Evolutionary conservation across 805 yeast genomes (phyloP), one percentile per base, ranked within the genome.

Genomic region (Lipomyces kockii): DNA sequence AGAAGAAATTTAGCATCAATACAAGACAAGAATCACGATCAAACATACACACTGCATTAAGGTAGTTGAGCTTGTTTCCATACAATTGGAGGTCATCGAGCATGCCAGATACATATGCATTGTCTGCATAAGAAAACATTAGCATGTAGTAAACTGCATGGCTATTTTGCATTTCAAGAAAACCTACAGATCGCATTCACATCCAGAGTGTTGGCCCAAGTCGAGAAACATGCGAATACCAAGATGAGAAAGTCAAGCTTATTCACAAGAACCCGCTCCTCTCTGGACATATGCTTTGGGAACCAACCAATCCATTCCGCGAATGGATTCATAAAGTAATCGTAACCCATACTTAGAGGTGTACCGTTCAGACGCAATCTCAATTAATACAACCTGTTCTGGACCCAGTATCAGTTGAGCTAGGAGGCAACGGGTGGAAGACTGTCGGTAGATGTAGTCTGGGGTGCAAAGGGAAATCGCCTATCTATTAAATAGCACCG

Each of bases 101-200:
- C 74, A 83, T 73, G 0, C 84, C 83, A 53, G 80, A 76, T 53
- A 81, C 82, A 68, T 81, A 83, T 12, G 84, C 85, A 63, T 82
- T 82, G 60, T 78, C 67, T 64, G 25, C 55, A 52, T 53, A 29
- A 9, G 22, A 7, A 1, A 25, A 29, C n/a, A 62, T 32, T 29
- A 27, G 14, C 32, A 35, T 39, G 61, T 17, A 34, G 6, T 25
- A 35, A 27, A 22, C 32, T 12, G 7, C 25, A 11, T 27, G 29
- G 29, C 29, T 3, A 27, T n/a, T n/a, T n/a, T n/a, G 27, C 49
- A 49, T 29, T 14, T 8, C 17, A 27, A 39, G n/a, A 29, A n/a
- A n/a, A 27, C 67, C 4, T 35, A 64, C 67, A 65, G 46, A 67
- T 63, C 22, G 71, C 71, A 32, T 59, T 61, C 12, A 60, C 67